Base-by-base conservation (phyloP, 2,329 filamentous ascomycete genomes). In the Colletotrichum viniferum region DNA sequence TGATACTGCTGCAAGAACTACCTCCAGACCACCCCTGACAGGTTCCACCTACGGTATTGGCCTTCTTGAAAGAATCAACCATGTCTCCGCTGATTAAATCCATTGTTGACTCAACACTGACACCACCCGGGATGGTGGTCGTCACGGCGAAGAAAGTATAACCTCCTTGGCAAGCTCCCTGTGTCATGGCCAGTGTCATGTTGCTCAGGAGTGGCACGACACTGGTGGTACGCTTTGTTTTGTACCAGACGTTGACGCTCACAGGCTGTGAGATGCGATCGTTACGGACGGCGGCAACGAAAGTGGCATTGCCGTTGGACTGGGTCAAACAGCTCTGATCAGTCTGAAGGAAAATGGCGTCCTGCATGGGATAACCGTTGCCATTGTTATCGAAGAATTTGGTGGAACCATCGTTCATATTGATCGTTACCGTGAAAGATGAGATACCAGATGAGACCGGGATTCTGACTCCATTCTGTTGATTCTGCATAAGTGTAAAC, bases 391-490 rank as follows among this genome's bases (percentile, higher is more conserved):
- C 87, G 77, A 87, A 88, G 0, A 80, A 80, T 72, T 86, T 81
- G 26, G 82, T 86, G 18, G 85, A 83, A 8, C 90, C 90, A 75
- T 87, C 86, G 4, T 83, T 84, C 69, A 86, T 83, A 71, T 87
- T 88, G 68, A 92, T 79, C 3, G 89, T 82, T 79, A 92, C 80
- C 76, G 86, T 86, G 84, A 94, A 90, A 77, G 92, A 88, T 55
- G 93, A 88, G 83, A 95, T 90, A 77, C 93, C 87, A 72, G 89
- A 85, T 73, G 90, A 83, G 78, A 91, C 85, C 76, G 90, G 81
- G 78, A 96, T 88, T 34, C 28, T 62, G 55, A 58, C 55, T 9
- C 21, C 21, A 58, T 58, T 28, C 24, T 24, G 55, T 21, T 62
- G 43, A 71, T 89, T 83, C 32, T 81, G 78, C n/a, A 82, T 78